Percentiles rank a stretch among this genome's conserved stretches.
These are phyloP conservation scores for Suillus brevipes DNA, from an alignment of 768 basidiomycete species.

Conservation along the genomic window DNA sequence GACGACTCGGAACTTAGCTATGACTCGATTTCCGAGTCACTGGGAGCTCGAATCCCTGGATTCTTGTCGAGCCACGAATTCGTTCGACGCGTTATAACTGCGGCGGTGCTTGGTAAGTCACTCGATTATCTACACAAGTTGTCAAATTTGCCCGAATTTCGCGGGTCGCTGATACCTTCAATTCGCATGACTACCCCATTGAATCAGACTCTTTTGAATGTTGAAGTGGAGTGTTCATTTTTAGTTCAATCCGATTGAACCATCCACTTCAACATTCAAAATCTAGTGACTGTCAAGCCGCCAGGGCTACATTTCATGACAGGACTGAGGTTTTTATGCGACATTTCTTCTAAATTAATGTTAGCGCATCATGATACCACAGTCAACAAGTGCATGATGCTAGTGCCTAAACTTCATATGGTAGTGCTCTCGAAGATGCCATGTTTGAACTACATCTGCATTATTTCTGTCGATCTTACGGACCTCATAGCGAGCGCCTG, in stretches of 20 bases:
- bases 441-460: neutral
- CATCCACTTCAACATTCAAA: neutral
- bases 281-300: neutral
- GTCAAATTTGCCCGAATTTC: neutral
- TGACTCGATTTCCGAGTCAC: no score
- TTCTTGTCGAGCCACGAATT: neutral
- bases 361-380: neutral
- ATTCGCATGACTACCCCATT: neutral
- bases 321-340: neutral
- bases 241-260: no score
- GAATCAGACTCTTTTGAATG: no score
- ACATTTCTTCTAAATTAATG: neutral
- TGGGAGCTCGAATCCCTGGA: no score
- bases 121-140: neutral
- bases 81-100: neutral
- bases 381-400: no score
- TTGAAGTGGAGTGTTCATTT: no score
- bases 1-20: no score
- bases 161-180: neutral
- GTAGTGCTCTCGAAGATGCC: neutral
- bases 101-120: neutral
- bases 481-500: no score
- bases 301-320: neutral
- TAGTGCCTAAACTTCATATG: no score
- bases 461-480: neutral